Base-by-base conservation (phyloP, 768 basidiomycete genomes). In the Hemileccinum rubropunctum region DNA sequence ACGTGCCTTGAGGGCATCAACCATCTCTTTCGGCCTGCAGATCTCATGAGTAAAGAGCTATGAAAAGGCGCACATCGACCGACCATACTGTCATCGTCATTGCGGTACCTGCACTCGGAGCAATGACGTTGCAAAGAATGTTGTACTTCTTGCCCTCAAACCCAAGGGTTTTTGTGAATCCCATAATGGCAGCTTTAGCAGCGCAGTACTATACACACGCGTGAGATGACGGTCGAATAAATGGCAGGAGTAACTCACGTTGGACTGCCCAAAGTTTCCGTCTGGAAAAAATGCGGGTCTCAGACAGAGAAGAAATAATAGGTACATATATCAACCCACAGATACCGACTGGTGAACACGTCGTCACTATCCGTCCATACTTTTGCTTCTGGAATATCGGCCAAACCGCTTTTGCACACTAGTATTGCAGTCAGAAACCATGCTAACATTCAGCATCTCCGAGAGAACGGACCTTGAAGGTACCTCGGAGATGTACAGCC, bases 321-420 rank as follows among this genome's bases (percentile, higher is more conserved):
- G 10, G 32, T 5, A 34, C 23, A 18, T 14, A 15, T 1, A 6
- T 50, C n/a, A 2, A 77, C 90, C 61, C 61, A 94, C 92, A 93
- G 46, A 98, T 84, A 51, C 95, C 95, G 43, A 92, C 92, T 64
- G 86, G 85, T 2, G 94, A 98, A 52, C 83, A 80, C n/a, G 94
- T 98, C 27, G 90, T 95, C 45, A 98, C 80, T 61, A 99, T 94
- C 38, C 97, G 84, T 26, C 97, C 97, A 64, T 85, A 97, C 70
- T 92, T 93, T 67, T 98, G 95, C 72, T 93, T 88, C 69, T 89
- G 88, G 81, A 99, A 98, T 58, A 91, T 73, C 1, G 95, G 93
- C 97, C 97, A 99, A 21, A 91, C 87, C 6, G 95, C 97, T 63
- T 95, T 90, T 26, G 83, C 86, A 56, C 92, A 94, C 88, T 93